Evolutionary conservation across 352 stramenopile species (phyloP), one percentile per base, ranked within the genome.

Genomic region (Globisporangium okanoganense): DNA sequence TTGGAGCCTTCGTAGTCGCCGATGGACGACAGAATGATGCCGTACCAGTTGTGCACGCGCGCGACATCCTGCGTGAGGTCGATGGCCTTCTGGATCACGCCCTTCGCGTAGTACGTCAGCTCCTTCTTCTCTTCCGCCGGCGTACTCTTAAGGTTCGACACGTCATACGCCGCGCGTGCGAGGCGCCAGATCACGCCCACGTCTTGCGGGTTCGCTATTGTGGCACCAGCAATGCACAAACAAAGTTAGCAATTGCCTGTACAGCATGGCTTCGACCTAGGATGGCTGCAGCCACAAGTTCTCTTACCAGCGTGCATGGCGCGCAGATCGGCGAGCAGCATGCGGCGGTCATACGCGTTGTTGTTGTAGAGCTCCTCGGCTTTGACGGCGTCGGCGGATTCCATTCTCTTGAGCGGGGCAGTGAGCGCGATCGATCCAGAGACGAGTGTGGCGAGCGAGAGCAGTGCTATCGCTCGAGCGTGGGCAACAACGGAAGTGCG

Each of bases 1-100:
- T 95, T 94, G 58, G 85, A 90, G 68, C 85, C 86, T 79, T 94
- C 85, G 63, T 92, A 92, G 70, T 94, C 83, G 20, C 86, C 86
- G 53, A 95, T 78, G 27, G 81, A 85, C 36, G 85, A 94, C 52
- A 94, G 56, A 31, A 94, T 90, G 64, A 95, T 91, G 56, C 86
- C 86, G 52, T 76, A 88, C 86, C 86, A 95, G 67, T 92, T 94
- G 72, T 95, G 84, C 48, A 93, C 75, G 31, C 78, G 71, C 5
- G 85, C 82, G 25, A 84, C 62, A 45, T 92, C 76, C 22, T 79
- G 65, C 13, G 78, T 79, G 5, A 81, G 44, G 12, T 81, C 74
- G 6, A 90, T 56, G 2, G 64, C 78, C 57, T 78, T 75, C 48
- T 88, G 64, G 47, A 87, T 84, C 25, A 88, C 62, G 54, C 90